Evolutionary conservation across 768 basidiomycete species (phyloP).

Genomic region (Serendipita indica): DNA sequence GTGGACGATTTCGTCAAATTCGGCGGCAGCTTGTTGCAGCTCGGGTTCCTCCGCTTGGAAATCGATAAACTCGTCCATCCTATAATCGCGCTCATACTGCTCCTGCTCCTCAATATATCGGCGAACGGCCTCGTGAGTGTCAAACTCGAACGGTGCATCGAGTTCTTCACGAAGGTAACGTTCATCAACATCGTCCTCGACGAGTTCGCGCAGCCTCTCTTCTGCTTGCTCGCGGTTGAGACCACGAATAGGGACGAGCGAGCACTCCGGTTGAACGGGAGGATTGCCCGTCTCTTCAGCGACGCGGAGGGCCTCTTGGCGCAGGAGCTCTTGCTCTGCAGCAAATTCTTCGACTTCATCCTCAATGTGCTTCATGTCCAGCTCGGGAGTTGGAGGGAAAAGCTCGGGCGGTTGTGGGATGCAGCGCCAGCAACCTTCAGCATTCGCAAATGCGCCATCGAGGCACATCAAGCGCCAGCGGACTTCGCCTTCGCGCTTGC

Average conservation of each 20-base stretch:
- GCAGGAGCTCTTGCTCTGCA: neutral
- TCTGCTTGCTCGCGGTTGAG: neutral
- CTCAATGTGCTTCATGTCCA: neutral
- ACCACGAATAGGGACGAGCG: neutral
- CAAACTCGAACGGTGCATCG: constrained; percentile 6
- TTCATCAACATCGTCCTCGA: neutral
- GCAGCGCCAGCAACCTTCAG: neutral
- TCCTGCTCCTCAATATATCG: neutral
- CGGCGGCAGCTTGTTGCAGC: neutral
- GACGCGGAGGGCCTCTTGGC: neutral
- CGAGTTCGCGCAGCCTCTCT: neutral
- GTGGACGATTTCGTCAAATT: neutral
- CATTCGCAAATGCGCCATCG: neutral
- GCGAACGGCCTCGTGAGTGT: neutral
- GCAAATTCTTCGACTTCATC: neutral
- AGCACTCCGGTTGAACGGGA: neutral
- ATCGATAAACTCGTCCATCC: neutral
- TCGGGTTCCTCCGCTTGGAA: neutral
- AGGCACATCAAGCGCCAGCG: neutral
- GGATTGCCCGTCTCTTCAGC: neutral
- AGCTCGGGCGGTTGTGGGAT: neutral
- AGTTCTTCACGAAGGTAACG: neutral
- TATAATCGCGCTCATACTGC: neutral
- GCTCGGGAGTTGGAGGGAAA: neutral
- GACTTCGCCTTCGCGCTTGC: neutral